A percentile compares a stretch with the other conserved stretches of the same genome.
phyloP scores from a whole-genome alignment of 441 rosid genomes.

The Pelargonium australe region DNA sequence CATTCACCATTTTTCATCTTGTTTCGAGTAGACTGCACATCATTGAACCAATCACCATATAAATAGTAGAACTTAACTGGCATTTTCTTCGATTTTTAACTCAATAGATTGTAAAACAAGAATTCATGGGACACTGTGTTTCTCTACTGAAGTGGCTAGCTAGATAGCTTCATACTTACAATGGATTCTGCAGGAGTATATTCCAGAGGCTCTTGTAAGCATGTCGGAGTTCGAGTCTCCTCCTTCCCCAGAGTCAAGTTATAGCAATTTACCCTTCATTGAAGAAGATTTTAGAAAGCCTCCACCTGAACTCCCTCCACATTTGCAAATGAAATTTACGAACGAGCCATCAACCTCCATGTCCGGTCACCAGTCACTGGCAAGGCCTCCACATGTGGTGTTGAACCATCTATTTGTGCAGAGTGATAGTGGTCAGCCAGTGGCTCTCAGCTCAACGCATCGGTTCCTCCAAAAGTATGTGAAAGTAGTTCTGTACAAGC shows the following conservation, averaged over 20 bases:
- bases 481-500: constrained; percentile 1
- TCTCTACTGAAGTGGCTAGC: neutral
- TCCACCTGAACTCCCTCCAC: neutral
- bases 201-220: neutral
- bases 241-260: neutral
- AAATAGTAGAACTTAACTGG: too few species aligned
- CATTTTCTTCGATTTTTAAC: too few species aligned
- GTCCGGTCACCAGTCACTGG: neutral
- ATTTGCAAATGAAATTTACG: neutral
- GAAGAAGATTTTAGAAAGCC: neutral
- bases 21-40: too few species aligned
- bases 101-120: too few species aligned
- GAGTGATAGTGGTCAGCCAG: neutral
- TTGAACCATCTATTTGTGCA: constrained; percentile 1
- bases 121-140: neutral
- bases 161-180: neutral
- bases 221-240: neutral
- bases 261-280: neutral
- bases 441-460: neutral
- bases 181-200: neutral
- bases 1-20: too few species aligned
- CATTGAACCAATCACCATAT: too few species aligned
- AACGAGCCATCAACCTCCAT: neutral
- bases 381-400: constrained; percentile 2
- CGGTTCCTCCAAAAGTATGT: neutral